Evolutionary conservation across 768 basidiomycete genomes (phyloP).

Genomic region (Stropharia rugosoannulata): DNA sequence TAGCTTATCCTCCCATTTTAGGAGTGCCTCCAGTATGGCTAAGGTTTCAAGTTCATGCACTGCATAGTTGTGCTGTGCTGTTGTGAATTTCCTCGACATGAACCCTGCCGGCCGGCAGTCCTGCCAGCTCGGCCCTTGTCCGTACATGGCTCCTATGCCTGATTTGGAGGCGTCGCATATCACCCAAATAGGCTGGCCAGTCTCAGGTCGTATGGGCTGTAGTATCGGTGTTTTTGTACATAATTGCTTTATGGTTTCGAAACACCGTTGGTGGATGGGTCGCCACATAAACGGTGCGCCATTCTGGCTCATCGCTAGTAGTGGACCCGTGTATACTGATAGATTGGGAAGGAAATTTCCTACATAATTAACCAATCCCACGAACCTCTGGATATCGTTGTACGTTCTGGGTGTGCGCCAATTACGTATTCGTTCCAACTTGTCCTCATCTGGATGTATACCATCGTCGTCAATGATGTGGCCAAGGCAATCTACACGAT

Average conservation of each 20-base stretch:
- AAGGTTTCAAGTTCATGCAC: constrained; percentile 31
- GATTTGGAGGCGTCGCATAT: constrained; percentile 30
- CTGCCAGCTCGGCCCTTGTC: constrained; percentile 29
- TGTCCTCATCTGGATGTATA: constrained; percentile 34
- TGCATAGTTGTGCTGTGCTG: constrained; percentile 19
- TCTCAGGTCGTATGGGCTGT: constrained; percentile 17
- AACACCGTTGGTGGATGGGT: constrained; percentile 24
- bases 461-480: constrained; percentile 40
- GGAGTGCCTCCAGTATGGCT: constrained; percentile 30
- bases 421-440: too few species aligned
- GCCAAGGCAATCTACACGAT: constrained; percentile 31
- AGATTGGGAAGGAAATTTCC: constrained; percentile 37
- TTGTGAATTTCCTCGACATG: constrained; percentile 21
- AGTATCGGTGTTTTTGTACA: constrained; percentile 17
- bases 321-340: constrained; percentile 26
- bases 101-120: constrained; percentile 33
- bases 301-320: constrained; percentile 24
- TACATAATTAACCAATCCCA: too few species aligned
- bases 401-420: too few species aligned
- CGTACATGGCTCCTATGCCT: constrained; percentile 26
- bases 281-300: too few species aligned
- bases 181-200: constrained; percentile 22
- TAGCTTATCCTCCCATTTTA: too few species aligned
- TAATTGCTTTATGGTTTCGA: constrained; percentile 31
- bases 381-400: too few species aligned